phyloP scores from a whole-genome alignment of 306 rosid species.

The Arachis stenosperma region DNA sequence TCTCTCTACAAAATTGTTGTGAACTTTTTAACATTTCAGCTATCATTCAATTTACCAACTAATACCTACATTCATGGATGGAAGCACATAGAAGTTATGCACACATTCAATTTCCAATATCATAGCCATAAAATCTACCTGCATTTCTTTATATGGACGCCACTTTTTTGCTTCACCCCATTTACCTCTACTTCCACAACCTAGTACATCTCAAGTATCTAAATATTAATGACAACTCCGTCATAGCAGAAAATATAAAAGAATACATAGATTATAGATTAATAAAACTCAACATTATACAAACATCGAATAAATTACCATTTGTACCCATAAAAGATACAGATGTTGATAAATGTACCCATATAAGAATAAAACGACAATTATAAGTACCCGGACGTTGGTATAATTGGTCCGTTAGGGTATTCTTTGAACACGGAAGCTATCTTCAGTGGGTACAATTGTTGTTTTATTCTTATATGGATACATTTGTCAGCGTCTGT shows the following conservation, averaged over 20 bases:
- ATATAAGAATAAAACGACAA: too few species aligned
- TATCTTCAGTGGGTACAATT: too few species aligned
- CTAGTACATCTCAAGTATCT: constrained; percentile 48
- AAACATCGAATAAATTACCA: neutral
- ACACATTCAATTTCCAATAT: constrained; percentile 4
- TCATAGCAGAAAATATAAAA: constrained; percentile 9
- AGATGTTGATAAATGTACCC: too few species aligned
- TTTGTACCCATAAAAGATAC: too few species aligned
- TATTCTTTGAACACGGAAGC: too few species aligned
- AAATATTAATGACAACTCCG: constrained; percentile 34
- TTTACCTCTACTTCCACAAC: constrained; percentile 90
- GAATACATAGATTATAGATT: neutral
- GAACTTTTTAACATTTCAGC: neutral
- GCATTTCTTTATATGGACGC: constrained; percentile 93
- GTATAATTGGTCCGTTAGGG: too few species aligned
- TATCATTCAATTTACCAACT: neutral
- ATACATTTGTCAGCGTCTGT: too few species aligned
- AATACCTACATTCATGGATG: constrained; percentile 4
- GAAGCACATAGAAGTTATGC: neutral
- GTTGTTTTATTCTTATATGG: too few species aligned
- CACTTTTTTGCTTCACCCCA: constrained; percentile 88
- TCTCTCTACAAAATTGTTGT: neutral
- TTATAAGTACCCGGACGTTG: too few species aligned
- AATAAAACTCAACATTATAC: neutral
- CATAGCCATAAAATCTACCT: constrained; percentile 54